Evolutionary conservation across 164 flowering plant species (phyloP).

Genomic region (Chimonanthus salicifolius): DNA sequence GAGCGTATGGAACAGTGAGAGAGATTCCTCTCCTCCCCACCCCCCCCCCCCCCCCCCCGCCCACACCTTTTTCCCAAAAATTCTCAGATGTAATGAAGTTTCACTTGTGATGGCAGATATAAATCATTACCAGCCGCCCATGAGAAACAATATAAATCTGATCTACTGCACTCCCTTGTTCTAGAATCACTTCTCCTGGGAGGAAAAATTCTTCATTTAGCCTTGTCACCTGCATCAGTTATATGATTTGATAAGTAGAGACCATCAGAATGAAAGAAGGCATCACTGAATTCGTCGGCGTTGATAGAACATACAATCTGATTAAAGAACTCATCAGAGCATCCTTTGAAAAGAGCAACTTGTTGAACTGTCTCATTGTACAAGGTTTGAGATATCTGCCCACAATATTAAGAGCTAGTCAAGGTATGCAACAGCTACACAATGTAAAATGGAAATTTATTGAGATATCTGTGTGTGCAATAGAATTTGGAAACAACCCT

Average conservation of each 20-base stretch:
- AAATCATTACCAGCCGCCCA: conserved; percentile 18
- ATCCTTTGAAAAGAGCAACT: conserved; percentile 24
- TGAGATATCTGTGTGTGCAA: too few species aligned
- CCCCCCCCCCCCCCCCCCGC: too few species aligned
- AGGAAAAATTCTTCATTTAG: conserved; percentile 24
- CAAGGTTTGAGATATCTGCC: conserved; percentile 20
- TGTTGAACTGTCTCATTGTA: conserved; percentile 14
- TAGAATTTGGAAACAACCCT: neutral
- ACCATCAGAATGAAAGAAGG: neutral
- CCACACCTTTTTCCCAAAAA: too few species aligned
- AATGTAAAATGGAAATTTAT: too few species aligned
- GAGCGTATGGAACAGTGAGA: too few species aligned
- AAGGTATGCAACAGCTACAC: neutral
- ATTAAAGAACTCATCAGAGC: conserved; percentile 19
- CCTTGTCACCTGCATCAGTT: conserved; percentile 15
- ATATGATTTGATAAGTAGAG: neutral
- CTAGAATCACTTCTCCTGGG: conserved; percentile 26
- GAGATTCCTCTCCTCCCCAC: too few species aligned
- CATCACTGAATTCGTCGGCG: neutral
- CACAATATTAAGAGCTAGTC: neutral
- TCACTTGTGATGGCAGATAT: neutral
- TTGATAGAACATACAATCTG: conserved; percentile 18
- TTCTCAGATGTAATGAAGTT: neutral
- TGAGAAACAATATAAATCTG: conserved; percentile 23
- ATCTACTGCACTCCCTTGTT: conserved; percentile 25